These are phyloP conservation scores for Tricholoma matsutake DNA, from an alignment of 768 basidiomycete species.

Conservation along the genomic window DNA sequence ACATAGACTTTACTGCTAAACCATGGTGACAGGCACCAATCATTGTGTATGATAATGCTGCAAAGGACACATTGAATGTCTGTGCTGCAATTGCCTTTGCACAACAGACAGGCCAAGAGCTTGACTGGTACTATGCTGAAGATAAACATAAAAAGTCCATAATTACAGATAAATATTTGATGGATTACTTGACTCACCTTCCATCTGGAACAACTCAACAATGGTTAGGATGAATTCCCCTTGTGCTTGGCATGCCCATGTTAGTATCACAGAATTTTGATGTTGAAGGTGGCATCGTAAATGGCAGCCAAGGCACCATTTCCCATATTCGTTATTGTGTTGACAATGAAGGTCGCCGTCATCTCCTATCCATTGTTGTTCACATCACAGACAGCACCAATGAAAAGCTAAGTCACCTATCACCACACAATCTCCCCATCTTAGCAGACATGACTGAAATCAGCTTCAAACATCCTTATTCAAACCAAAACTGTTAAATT, in stretches of 20 bases:
- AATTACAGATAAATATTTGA: background rate
- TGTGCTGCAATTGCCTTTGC: background rate
- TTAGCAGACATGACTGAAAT: background rate
- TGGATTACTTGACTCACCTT: background rate
- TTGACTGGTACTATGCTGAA: background rate
- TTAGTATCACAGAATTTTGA: conserved; percentile 30
- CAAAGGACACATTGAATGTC: conserved; percentile 9
- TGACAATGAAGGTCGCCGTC: background rate
- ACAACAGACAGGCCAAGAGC: background rate
- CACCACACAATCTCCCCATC: background rate
- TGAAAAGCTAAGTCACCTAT: background rate
- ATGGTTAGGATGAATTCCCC: conserved; percentile 2
- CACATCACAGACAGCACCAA: background rate
- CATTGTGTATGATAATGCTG: conserved; percentile 5
- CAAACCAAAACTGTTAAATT: background rate
- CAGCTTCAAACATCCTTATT: conserved; percentile 1
- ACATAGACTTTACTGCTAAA: background rate
- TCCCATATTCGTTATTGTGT: conserved; percentile 14
- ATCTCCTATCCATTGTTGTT: background rate
- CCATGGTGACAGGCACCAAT: background rate
- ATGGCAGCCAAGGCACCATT: conserved; percentile 23
- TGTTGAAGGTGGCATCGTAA: conserved; percentile 27
- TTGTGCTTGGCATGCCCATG: conserved; percentile 33
- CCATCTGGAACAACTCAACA: conserved; percentile 4
- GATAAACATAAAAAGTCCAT: background rate